phyloP scores from a whole-genome alignment of 2,329 filamentous ascomycete species.

The Diaporthe amygdali region DNA sequence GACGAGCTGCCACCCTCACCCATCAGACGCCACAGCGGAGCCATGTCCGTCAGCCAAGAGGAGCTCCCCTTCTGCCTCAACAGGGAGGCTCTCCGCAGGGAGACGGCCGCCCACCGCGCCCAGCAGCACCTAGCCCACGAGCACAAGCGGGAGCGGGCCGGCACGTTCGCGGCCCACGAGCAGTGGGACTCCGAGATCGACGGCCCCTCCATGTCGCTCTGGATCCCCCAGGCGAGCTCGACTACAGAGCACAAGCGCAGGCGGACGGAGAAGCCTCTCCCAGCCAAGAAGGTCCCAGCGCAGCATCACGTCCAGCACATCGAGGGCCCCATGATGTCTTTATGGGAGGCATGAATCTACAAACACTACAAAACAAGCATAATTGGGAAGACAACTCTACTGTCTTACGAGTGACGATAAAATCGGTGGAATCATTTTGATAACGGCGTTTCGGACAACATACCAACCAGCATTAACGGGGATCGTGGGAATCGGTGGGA shows the following conservation, averaged over 20 bases:
- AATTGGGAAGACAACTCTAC: neutral
- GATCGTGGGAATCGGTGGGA: neutral
- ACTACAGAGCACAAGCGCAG: slow-evolving; percentile 8
- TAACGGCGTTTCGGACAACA: neutral
- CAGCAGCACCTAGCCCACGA: slow-evolving; percentile 14
- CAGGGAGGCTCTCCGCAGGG: slow-evolving; percentile 22
- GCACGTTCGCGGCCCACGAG: slow-evolving; percentile 21
- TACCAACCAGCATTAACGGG: neutral
- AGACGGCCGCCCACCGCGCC: slow-evolving; percentile 23
- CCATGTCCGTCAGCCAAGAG: slow-evolving; percentile 27
- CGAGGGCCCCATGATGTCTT: slow-evolving; percentile 23
- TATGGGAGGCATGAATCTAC: slow-evolving; percentile 17
- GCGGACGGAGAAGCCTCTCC: neutral
- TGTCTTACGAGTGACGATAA: neutral
- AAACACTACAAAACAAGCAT: neutral
- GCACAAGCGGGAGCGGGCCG: neutral
- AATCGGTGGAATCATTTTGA: neutral
- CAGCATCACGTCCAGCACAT: slow-evolving; percentile 15
- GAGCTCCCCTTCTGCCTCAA: slow-evolving; percentile 25
- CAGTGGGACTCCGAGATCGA: slow-evolving; percentile 24
- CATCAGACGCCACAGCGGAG: slow-evolving; percentile 23
- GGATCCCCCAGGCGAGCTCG: slow-evolving; percentile 10
- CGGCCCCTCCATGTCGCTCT: slow-evolving; percentile 22
- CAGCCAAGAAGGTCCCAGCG: neutral
- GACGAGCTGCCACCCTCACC: slow-evolving; percentile 26